These are phyloP conservation scores for Colletotrichum orbiculare DNA, from an alignment of 2,329 filamentous ascomycete genomes.

Conservation along the genomic window DNA sequence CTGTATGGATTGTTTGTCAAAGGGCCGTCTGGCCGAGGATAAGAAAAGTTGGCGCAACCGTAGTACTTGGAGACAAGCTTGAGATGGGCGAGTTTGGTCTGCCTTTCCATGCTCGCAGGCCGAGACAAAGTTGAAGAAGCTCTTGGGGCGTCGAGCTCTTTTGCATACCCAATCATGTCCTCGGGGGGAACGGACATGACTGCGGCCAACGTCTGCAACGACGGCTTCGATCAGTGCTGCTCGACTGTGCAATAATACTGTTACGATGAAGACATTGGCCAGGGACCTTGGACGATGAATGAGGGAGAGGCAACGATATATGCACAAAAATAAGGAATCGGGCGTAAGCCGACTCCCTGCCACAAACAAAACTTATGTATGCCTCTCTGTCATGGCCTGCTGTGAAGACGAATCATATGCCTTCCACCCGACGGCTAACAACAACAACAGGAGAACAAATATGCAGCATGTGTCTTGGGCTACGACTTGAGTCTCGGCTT, in stretches of 20 bases:
- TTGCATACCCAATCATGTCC: slow-evolving; percentile 33
- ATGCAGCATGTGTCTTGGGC: slow-evolving; percentile 38
- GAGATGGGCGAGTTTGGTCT: slow-evolving; percentile 50
- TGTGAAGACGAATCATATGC: slow-evolving; percentile 30
- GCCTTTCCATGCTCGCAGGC: slow-evolving; percentile 47
- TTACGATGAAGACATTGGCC: slow-evolving; percentile 21
- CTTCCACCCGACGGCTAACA: slow-evolving; percentile 28
- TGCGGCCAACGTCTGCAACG: slow-evolving; percentile 28
- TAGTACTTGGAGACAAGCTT: slow-evolving; percentile 53
- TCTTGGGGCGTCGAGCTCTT: slow-evolving; percentile 19
- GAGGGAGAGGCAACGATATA: slow-evolving; percentile 37
- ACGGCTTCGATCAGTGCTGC: slow-evolving; percentile 17
- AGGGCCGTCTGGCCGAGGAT: slow-evolving; percentile 46
- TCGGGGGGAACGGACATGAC: slow-evolving; percentile 28
- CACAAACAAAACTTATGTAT: slow-evolving; percentile 34
- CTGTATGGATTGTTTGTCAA: slow-evolving; percentile 32
- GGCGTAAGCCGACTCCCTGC: slow-evolving; percentile 28
- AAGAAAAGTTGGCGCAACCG: slow-evolving; percentile 54
- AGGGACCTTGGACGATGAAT: slow-evolving; percentile 2
- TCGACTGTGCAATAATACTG: slow-evolving; percentile 1
- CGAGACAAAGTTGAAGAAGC: slow-evolving; percentile 30
- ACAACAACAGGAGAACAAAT: slow-evolving; percentile 37
- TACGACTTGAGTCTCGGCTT: slow-evolving; percentile 25
- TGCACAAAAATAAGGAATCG: slow-evolving; percentile 13
- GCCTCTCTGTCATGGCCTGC: slow-evolving; percentile 20